Conservation (phyloP, 306 rosid species). For the Ochetophila trinervis region DNA sequence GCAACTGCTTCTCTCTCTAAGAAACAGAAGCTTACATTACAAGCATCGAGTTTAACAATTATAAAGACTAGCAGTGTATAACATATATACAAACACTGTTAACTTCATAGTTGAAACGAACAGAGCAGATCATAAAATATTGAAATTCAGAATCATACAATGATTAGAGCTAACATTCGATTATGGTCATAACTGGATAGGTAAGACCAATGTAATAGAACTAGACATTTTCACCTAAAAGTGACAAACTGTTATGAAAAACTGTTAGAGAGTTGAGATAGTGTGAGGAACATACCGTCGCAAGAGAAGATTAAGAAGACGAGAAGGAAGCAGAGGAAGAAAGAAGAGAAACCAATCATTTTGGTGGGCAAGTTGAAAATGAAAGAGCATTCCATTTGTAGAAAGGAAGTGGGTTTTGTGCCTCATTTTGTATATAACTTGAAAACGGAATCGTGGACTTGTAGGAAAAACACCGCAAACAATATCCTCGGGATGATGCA, state of each 20-base stretch:
- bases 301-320: constrained; percentile 41
- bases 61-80: too few relatives aligned
- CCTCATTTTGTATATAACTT: constrained; percentile 36
- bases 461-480: neutral
- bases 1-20: too few relatives aligned
- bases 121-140: neutral
- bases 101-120: too few relatives aligned
- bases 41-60: too few relatives aligned
- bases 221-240: too few relatives aligned
- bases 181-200: neutral
- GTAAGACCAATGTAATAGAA: too few relatives aligned
- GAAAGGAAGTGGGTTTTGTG: constrained; percentile 23
- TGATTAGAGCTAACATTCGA: neutral
- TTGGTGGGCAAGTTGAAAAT: constrained; percentile 25
- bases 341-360: constrained; percentile 42
- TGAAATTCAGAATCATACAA: neutral
- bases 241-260: too few relatives aligned
- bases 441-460: constrained; percentile 27
- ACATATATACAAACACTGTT: too few relatives aligned
- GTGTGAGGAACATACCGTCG: constrained; percentile 38
- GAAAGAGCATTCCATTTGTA: constrained; percentile 37
- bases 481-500: constrained; percentile 25
- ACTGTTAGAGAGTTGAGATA: neutral
- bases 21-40: too few relatives aligned
- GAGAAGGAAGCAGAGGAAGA: constrained; percentile 42